Base-by-base conservation (phyloP, 371 early-diverging fungal species). In the Mortierella sp. region DNA sequence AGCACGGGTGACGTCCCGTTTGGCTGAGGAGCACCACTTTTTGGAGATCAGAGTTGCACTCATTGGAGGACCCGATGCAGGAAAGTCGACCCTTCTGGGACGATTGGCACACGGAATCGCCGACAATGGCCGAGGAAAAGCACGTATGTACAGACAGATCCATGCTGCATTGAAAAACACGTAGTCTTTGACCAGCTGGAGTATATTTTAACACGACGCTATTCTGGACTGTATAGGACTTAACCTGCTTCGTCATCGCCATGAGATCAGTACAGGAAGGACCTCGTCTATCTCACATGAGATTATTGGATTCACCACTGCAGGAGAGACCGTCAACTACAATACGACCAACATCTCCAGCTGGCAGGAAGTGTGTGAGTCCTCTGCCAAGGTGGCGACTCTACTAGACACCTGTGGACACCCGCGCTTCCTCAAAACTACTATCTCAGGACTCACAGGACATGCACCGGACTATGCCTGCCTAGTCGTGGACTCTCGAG, bases 331-430 rank as follows among this genome's bases (percentile, higher is more conserved):
- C 24, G 89, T 95, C 57, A 91, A 96, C 77, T 91, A 91, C 74
- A 91, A 90, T 70, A 88, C 92, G 8, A 93, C 91, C 74, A 89
- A 94, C 73, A 92, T 94, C 65, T 87, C 92, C 65, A 93, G 93
- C 0, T 97, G 97, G 97, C 96, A 97, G 78, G 94, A 96, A 52
- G 95, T 97, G 44, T 96, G 96, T 83, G 88, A 83, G 34, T 81
- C 88, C 7, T 94, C 97, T 13, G 92, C 92, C 68, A 98, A 98
- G 88, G 92, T 97, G 1, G 88, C 97, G 2, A 94, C 95, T n/a
- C 94, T 98, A 74, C 88, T 97, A 38, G 98, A 98, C 80, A 92
- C 97, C n/a, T 97, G 97, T 72, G 98, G 98, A 3, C 96, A 97
- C 88, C 94, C 96, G 38, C 96, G 96, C 79, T 98, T 97, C 74